Percentiles rank a stretch among this genome's conserved stretches.
phyloP scores from a whole-genome alignment of 257 asterid genomes.

The Marsdenia floribunda region DNA sequence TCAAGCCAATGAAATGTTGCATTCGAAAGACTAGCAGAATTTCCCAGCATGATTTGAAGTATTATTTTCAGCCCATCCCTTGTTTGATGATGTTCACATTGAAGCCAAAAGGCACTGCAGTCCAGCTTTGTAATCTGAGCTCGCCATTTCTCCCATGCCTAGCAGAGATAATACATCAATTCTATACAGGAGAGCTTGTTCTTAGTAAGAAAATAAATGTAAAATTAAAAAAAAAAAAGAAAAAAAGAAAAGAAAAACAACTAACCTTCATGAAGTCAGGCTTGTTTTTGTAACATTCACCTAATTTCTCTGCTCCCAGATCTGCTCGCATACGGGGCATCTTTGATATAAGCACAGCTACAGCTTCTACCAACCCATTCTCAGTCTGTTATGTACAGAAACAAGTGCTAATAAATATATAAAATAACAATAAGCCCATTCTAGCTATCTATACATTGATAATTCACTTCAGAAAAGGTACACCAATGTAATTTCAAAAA shows the following conservation, averaged over 20 bases:
- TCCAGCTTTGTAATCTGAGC: constrained; percentile 82
- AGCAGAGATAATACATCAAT: constrained; percentile 24
- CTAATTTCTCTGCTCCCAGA: constrained; percentile 48
- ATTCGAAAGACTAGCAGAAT: constrained; percentile 54
- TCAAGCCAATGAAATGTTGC: constrained; percentile 85
- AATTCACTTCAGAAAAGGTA: neutral
- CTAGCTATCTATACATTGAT: neutral
- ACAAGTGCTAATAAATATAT: constrained; percentile 7
- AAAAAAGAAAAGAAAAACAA: neutral
- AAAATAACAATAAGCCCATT: constrained; percentile 1
- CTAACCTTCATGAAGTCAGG: constrained; percentile 91
- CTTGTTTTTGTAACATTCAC: constrained; percentile 67
- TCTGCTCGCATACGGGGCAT: constrained; percentile 85
- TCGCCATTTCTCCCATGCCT: constrained; percentile 99
- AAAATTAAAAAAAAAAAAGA: neutral
- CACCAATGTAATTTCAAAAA: neutral
- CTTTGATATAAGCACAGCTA: constrained; percentile 75
- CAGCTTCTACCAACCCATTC: constrained; percentile 92
- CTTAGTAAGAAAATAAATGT: constrained; percentile 4
- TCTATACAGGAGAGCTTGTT: neutral
- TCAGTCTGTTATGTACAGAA: constrained; percentile 57
- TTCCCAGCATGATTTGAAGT: constrained; percentile 89
- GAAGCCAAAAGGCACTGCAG: constrained; percentile 88
- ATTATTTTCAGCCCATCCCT: constrained; percentile 73
- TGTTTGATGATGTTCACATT: constrained; percentile 77